Evolutionary conservation across 257 asterid genomes (phyloP).

Genomic region (Salvia hispanica): DNA sequence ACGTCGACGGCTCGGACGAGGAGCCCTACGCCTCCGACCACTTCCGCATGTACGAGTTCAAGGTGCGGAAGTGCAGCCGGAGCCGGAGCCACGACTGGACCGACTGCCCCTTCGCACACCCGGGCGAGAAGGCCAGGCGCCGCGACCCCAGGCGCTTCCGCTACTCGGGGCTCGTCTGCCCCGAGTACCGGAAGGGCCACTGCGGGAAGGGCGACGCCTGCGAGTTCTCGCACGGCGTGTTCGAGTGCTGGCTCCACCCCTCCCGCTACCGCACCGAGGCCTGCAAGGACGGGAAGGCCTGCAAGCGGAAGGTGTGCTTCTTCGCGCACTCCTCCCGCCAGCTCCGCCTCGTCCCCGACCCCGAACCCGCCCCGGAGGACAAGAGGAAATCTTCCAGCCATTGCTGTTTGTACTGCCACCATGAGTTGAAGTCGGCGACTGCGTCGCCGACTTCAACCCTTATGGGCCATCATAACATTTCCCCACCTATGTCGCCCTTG

Average conservation of each 20-base stretch:
- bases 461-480: conserved; percentile 45
- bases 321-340: conserved; percentile 83
- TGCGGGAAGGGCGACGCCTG: conserved; percentile 75
- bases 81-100: conserved; percentile 99
- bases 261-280: conserved; percentile 90
- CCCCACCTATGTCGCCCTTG: conserved; percentile 60
- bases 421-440: conserved; percentile 31
- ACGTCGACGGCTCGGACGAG: conserved; percentile 22
- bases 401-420: conserved; percentile 69
- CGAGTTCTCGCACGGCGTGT: conserved; percentile 88
- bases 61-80: conserved; percentile 84
- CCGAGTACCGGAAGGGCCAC: conserved; percentile 78
- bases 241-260: conserved; percentile 98
- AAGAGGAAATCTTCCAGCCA: conserved; percentile 15
- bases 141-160: conserved; percentile 83
- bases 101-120: conserved; percentile 97
- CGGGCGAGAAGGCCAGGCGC: conserved; percentile 92
- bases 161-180: conserved; percentile 78
- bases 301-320: conserved; percentile 85
- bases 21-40: conserved; percentile 78
- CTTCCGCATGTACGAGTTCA: conserved; percentile 87
- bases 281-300: conserved; percentile 92
- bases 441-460: conserved; percentile 73
- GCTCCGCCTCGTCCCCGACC: conserved; percentile 70
- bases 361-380: background rate